Conservation (phyloP, 768 basidiomycete species). For the Naganishia friedmannii region DNA sequence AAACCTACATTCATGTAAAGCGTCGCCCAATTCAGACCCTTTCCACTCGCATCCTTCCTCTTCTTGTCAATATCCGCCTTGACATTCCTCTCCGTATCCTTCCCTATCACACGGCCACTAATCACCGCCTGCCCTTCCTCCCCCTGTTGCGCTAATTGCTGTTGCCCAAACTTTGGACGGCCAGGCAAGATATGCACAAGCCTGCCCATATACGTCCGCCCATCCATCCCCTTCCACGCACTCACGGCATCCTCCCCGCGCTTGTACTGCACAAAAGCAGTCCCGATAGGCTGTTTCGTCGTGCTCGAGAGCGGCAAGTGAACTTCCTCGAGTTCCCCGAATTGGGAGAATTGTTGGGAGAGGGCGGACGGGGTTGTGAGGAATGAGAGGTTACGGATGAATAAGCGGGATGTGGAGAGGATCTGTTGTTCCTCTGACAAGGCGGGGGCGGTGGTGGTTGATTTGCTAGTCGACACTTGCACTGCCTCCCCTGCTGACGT, state of each 20-base stretch:
- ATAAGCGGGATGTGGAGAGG: slow-evolving; percentile 72
- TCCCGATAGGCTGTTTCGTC: slow-evolving; percentile 60
- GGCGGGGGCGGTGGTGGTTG: neutral
- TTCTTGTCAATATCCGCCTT: slow-evolving; percentile 47
- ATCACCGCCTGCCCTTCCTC: slow-evolving; percentile 31
- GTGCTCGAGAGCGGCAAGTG: slow-evolving; percentile 61
- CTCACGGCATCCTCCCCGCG: slow-evolving; percentile 59
- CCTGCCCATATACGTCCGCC: slow-evolving; percentile 83
- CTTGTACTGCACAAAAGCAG: slow-evolving; percentile 63
- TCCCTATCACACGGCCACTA: slow-evolving; percentile 44
- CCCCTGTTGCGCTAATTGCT: slow-evolving; percentile 26
- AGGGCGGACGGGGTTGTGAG: slow-evolving; percentile 73
- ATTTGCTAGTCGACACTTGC: slow-evolving; percentile 29
- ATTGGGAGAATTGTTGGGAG: slow-evolving; percentile 62
- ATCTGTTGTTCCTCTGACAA: slow-evolving; percentile 58
- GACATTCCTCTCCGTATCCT: slow-evolving; percentile 37
- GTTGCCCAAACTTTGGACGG: slow-evolving; percentile 42
- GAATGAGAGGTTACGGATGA: slow-evolving; percentile 92
- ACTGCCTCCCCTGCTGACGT: slow-evolving; percentile 33
- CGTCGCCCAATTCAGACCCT: slow-evolving; percentile 58
- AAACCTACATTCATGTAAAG: slow-evolving; percentile 75
- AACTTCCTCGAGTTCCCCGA: slow-evolving; percentile 69
- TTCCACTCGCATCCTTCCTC: slow-evolving; percentile 46
- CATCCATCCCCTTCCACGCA: slow-evolving; percentile 76
- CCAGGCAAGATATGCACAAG: slow-evolving; percentile 79